Conservation (phyloP, 2,329 filamentous ascomycete genomes). For the Verruconis gallopava region DNA sequence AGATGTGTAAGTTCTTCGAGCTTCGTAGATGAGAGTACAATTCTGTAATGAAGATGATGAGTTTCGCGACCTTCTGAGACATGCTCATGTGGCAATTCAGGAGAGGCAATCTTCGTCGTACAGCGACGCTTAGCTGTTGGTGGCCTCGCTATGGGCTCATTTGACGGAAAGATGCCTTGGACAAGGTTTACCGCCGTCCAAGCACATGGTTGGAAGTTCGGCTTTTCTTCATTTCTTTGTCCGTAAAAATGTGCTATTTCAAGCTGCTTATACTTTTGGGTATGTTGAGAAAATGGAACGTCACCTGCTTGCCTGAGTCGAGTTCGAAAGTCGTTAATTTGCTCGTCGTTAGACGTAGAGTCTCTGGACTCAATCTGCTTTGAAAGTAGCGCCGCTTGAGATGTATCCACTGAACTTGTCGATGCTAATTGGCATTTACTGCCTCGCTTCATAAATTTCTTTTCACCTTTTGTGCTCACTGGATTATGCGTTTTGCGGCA, state of each 20-base stretch:
- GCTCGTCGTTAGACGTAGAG: too few relatives aligned
- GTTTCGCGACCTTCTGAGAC: slow-evolving; percentile 18
- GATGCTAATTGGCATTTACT: neutral
- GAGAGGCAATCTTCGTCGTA: slow-evolving; percentile 21
- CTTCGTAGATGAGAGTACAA: neutral
- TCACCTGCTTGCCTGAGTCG: too few relatives aligned
- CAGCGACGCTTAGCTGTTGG: slow-evolving; percentile 14
- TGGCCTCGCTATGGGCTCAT: slow-evolving; percentile 12
- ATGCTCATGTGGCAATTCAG: slow-evolving; percentile 26
- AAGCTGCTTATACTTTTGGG: neutral
- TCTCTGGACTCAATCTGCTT: too few relatives aligned
- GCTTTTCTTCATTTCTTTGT: neutral
- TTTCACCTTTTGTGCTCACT: neutral
- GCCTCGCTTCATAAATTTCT: neutral
- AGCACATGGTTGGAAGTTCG: neutral
- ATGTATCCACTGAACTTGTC: neutral
- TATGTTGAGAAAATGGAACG: too few relatives aligned
- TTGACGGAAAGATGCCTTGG: slow-evolving; percentile 2
- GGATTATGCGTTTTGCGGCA: slow-evolving; percentile 3
- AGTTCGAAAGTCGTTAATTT: too few relatives aligned
- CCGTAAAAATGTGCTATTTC: neutral
- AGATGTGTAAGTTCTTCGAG: neutral
- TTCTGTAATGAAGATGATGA: slow-evolving; percentile 14
- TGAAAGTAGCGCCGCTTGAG: too few relatives aligned
- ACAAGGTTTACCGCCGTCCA: neutral